Conservation (phyloP, 2,329 filamentous ascomycete species). For the Apiospora hydei region DNA sequence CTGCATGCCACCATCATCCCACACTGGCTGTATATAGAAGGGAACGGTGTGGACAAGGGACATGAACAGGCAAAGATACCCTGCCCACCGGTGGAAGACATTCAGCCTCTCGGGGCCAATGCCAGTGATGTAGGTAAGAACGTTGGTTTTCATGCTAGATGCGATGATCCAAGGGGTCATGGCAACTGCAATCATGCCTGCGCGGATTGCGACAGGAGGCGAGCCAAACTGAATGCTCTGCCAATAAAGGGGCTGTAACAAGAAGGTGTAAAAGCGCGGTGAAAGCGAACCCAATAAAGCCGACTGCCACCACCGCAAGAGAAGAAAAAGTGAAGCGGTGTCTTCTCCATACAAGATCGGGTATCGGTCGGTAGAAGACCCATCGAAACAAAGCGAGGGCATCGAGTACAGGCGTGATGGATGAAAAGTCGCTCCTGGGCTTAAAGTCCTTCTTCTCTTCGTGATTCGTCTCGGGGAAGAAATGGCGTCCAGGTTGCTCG, state of each 20-base stretch:
- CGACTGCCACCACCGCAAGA: slow-evolving; percentile 72
- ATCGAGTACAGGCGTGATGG: slow-evolving; percentile 78
- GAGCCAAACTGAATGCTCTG: slow-evolving; percentile 86
- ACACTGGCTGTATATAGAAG: slow-evolving; percentile 88
- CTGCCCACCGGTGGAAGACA: slow-evolving; percentile 91
- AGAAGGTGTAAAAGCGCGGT: slow-evolving; percentile 80
- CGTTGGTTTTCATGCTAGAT: slow-evolving; percentile 88
- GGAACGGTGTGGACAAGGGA: slow-evolving; percentile 86
- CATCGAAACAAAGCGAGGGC: slow-evolving; percentile 83
- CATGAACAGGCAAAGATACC: slow-evolving; percentile 84
- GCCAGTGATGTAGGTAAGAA: slow-evolving; percentile 83
- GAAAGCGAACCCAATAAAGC: slow-evolving; percentile 73
- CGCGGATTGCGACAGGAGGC: slow-evolving; percentile 83
- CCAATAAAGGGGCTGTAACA: slow-evolving; percentile 90
- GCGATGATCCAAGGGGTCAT: slow-evolving; percentile 93
- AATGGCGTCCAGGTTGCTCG: slow-evolving; percentile 67
- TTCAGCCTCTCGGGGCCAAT: slow-evolving; percentile 93
- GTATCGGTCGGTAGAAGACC: slow-evolving; percentile 88
- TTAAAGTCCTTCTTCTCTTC: slow-evolving; percentile 63
- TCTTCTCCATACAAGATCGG: slow-evolving; percentile 72
- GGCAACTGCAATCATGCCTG: slow-evolving; percentile 91
- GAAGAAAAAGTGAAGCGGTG: slow-evolving; percentile 82
- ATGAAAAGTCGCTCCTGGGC: slow-evolving; percentile 77
- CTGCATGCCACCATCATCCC: slow-evolving; percentile 76
- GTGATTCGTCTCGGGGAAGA: slow-evolving; percentile 71